A percentile compares a stretch with the other conserved stretches of the same genome.
Evolutionary conservation across 2,329 filamentous ascomycete species (phyloP).

Genomic region (Apiospora koreana): DNA sequence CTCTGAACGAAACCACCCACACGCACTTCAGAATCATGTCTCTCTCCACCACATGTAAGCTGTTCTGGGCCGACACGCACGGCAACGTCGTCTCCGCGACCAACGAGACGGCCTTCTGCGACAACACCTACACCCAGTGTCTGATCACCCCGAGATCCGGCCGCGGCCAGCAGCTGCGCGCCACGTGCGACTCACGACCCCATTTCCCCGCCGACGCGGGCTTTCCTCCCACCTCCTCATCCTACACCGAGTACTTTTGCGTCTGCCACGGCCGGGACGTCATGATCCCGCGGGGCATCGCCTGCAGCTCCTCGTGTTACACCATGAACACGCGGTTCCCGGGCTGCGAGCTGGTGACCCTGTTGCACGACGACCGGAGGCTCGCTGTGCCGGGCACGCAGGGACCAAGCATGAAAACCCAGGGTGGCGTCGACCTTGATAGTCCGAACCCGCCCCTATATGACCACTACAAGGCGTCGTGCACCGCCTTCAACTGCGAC

Average conservation of each 20-base stretch:
- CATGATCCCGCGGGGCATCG: not conserved
- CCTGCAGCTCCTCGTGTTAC: not conserved
- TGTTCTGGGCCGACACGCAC: not conserved
- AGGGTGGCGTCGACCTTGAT: too few relatives aligned
- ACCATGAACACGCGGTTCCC: not conserved
- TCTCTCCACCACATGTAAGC: not conserved
- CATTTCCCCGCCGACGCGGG: not conserved
- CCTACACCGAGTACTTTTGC: not conserved
- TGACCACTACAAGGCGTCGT: not conserved
- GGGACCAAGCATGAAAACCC: too few relatives aligned
- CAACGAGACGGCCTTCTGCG: not conserved
- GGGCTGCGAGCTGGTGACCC: not conserved
- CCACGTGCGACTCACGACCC: not conserved
- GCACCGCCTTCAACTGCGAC: not conserved
- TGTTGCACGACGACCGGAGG: not conserved
- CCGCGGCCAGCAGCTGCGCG: not conserved
- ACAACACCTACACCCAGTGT: not conserved
- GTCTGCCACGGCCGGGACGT: not conserved
- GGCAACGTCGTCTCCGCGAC: not conserved
- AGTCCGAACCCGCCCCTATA: too few relatives aligned
- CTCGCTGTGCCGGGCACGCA: too few relatives aligned
- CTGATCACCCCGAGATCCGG: not conserved
- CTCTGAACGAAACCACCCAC: too few relatives aligned
- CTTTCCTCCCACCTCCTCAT: not conserved
- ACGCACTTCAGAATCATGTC: not conserved